Evolutionary conservation across 768 basidiomycete genomes (phyloP).

Genomic region (Trametes cubensis): DNA sequence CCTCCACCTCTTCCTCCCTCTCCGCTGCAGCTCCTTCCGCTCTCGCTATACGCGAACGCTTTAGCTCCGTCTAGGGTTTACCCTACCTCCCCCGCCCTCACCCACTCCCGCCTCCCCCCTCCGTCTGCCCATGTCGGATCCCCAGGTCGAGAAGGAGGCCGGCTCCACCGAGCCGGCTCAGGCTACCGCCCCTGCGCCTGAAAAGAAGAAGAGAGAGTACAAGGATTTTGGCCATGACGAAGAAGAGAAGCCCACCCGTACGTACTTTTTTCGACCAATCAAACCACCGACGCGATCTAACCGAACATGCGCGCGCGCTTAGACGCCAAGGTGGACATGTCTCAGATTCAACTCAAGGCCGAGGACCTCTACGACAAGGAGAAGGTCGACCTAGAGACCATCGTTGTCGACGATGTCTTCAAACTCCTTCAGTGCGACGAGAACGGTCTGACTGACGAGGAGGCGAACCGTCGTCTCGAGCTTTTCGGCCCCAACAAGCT

Average conservation of each 20-base stretch:
- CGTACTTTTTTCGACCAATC: slow-evolving; percentile 35
- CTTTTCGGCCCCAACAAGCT: slow-evolving; percentile 97
- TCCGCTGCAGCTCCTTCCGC: slow-evolving; percentile 20
- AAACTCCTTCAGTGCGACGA: slow-evolving; percentile 91
- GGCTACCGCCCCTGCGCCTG: slow-evolving; percentile 36
- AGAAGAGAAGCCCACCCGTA: slow-evolving; percentile 63
- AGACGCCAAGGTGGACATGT: slow-evolving; percentile 92
- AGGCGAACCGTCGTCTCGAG: slow-evolving; percentile 82
- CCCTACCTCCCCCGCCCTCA: slow-evolving; percentile 19
- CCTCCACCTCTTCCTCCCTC: slow-evolving; percentile 24
- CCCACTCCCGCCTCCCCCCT: slow-evolving; percentile 16
- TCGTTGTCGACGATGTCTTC: slow-evolving; percentile 96
- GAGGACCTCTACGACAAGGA: slow-evolving; percentile 98
- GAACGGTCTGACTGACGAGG: slow-evolving; percentile 71
- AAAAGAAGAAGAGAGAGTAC: slow-evolving; percentile 78
- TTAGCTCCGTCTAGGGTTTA: slow-evolving; percentile 24
- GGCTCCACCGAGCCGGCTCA: slow-evolving; percentile 49
- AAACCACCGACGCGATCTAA: slow-evolving; percentile 12
- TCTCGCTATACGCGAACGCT: slow-evolving; percentile 18
- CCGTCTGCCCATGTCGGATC: slow-evolving; percentile 37
- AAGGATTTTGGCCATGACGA: slow-evolving; percentile 83
- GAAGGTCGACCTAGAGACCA: slow-evolving; percentile 98
- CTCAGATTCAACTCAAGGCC: slow-evolving; percentile 85
- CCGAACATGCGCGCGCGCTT: slow-evolving; percentile 8
- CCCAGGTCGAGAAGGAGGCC: slow-evolving; percentile 67